Base-by-base conservation (phyloP, 148 eudicot species). In the Cornus suecica region DNA sequence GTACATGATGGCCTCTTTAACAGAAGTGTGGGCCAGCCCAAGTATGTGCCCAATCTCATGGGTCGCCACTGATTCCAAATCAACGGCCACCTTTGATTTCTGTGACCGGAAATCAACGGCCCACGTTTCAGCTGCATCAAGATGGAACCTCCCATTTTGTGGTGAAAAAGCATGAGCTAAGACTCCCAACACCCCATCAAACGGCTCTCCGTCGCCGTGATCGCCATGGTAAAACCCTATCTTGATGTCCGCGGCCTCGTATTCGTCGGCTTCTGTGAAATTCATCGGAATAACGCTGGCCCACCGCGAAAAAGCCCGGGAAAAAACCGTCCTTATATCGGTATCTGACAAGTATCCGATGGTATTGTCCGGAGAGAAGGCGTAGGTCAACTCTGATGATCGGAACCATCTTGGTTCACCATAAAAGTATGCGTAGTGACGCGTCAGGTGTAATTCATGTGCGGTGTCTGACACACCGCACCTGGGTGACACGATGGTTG, bases 351-450 rank as follows among this genome's bases (percentile, higher is more conserved):
- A n/a, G 74, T 87, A 86, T 5, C 72, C 70, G 14, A 86, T 80
- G 61, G 51, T 51, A 58, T 79, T 66, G 10, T 45, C 42, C 32
- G 80, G 75, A 0, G 82, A 77, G 23, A 91, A 86, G 0, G 89
- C 86, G 74, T 91, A 91, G 0, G 90, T 84, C 3, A 84, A 73
- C 13, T 87, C 80, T 0, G 67, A 23, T 0, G 69, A 0, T 10
- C 69, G 25, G 8, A 22, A 28, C 97, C 97, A 91, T 62, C 91
- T 81, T 6, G 97, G 97, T 1, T 54, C 32, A 0, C 90, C 93
- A 29, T 72, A 65, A 24, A 89, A 88, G 68, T 73, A 88, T 0
- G 85, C 84, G 52, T 75, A 89, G 26, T 69, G 87, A 0, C 75
- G 77, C 1, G 86, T 83, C 28, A 73, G 26, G 37, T 83, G 86